These are phyloP conservation scores for Mycosphaerella arachidis DNA, from an alignment of 2,329 filamentous ascomycete genomes.

Conservation along the genomic window DNA sequence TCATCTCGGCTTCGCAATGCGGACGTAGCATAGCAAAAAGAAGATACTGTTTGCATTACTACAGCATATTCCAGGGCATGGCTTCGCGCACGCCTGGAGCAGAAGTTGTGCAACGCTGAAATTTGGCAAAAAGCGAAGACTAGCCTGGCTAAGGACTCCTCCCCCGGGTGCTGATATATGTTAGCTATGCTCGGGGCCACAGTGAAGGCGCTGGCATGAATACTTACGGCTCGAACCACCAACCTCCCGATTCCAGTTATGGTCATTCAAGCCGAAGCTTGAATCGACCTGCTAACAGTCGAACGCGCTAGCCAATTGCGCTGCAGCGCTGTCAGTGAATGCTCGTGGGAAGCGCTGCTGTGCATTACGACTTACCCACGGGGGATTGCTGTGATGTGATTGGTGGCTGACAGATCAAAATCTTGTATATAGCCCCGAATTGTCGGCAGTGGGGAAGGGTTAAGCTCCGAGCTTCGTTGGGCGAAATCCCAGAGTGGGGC, in stretches of 20 bases:
- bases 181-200: too few species aligned
- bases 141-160: background rate
- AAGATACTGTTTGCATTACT: too few species aligned
- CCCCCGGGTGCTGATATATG: background rate
- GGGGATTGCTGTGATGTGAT: background rate
- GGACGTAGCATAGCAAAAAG: too few species aligned
- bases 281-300: slow-evolving; percentile 6
- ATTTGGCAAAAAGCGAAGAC: background rate
- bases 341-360: background rate
- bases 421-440: background rate
- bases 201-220: too few species aligned
- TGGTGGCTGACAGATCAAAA: background rate
- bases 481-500: too few species aligned
- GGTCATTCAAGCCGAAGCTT: too few species aligned
- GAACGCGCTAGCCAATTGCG: slow-evolving; percentile 18
- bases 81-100: too few species aligned
- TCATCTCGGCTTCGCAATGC: too few species aligned
- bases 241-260: slow-evolving; percentile 9
- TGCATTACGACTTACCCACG: background rate
- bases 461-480: too few species aligned
- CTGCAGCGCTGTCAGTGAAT: background rate
- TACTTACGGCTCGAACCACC: slow-evolving; percentile 2
- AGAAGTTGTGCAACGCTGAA: background rate
- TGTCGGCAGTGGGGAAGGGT: too few species aligned
- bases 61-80: too few species aligned